A percentile compares a stretch with the other conserved stretches of the same genome.
These are phyloP conservation scores for Colletotrichum lindemuthianum DNA, from an alignment of 2,329 filamentous ascomycete species.

Conservation along the genomic window DNA sequence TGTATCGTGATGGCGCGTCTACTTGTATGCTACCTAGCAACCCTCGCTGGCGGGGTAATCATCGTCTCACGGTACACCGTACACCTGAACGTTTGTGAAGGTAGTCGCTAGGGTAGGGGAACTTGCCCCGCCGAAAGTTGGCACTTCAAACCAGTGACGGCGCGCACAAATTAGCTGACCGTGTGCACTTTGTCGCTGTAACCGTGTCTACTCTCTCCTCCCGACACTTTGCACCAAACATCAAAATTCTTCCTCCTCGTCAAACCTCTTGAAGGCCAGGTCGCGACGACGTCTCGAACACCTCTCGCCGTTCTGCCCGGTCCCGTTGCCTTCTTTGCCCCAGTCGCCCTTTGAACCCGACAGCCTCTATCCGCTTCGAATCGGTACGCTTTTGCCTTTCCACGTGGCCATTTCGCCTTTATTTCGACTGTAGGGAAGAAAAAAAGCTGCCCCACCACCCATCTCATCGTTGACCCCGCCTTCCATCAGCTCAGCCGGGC, in stretches of 20 bases:
- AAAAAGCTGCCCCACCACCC: constrained; percentile 28
- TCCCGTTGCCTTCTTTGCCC: constrained; percentile 13
- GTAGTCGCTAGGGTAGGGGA: constrained; percentile 28
- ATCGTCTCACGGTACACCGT: too few relatives aligned
- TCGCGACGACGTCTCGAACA: constrained; percentile 30
- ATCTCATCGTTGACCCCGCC: constrained; percentile 30
- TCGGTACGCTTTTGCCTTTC: constrained; percentile 5
- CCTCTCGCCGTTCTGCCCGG: constrained; percentile 21
- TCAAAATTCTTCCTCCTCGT: constrained; percentile 24
- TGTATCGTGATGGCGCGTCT: neutral
- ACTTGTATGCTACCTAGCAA: constrained; percentile 6
- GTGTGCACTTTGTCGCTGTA: constrained; percentile 30
- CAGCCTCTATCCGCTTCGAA: constrained; percentile 1
- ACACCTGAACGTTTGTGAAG: neutral
- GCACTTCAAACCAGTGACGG: constrained; percentile 36
- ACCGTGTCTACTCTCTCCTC: constrained; percentile 17
- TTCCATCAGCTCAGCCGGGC: constrained; percentile 29
- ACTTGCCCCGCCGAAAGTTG: constrained; percentile 36
- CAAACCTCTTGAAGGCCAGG: constrained; percentile 30
- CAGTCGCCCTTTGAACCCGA: neutral
- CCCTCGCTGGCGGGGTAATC: constrained; percentile 29
- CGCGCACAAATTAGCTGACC: constrained; percentile 38
- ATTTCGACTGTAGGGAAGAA: constrained; percentile 13
- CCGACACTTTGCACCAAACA: constrained; percentile 23
- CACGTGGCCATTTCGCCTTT: constrained; percentile 11